Conservation (phyloP, 73 alveolate genomes). For the Paramecium tetraurelia region DNA sequence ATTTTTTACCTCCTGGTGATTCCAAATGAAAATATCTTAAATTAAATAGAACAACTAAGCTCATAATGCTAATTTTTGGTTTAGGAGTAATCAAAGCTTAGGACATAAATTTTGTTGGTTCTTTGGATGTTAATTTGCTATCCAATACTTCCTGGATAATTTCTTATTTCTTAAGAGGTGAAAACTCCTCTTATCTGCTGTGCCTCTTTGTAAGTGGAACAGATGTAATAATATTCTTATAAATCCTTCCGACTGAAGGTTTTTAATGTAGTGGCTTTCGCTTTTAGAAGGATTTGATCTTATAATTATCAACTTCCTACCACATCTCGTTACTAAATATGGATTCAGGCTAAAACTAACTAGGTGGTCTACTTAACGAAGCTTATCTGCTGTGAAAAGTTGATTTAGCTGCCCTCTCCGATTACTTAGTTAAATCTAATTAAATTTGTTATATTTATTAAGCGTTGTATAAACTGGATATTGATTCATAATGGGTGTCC, state of each 20-base stretch:
- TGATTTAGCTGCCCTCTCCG: background rate
- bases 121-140: background rate
- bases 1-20: background rate
- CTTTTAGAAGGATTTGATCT: background rate
- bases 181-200: background rate
- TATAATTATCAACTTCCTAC: constrained; percentile 28
- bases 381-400: constrained; percentile 6
- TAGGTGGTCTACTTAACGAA: background rate
- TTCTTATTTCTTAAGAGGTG: background rate
- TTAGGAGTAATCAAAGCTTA: background rate
- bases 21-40: constrained; percentile 6
- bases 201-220: background rate
- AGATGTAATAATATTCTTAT: background rate
- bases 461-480: background rate
- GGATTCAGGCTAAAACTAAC: constrained; percentile 22
- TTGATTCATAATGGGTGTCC: background rate
- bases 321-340: background rate
- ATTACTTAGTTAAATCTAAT: background rate
- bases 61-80: background rate
- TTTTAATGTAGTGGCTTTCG: background rate
- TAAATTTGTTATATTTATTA: background rate
- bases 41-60: background rate
- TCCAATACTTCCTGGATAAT: background rate
- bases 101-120: background rate
- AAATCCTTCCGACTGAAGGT: background rate